Conservation (phyloP, 441 rosid species). For the Metrosideros polymorpha region DNA sequence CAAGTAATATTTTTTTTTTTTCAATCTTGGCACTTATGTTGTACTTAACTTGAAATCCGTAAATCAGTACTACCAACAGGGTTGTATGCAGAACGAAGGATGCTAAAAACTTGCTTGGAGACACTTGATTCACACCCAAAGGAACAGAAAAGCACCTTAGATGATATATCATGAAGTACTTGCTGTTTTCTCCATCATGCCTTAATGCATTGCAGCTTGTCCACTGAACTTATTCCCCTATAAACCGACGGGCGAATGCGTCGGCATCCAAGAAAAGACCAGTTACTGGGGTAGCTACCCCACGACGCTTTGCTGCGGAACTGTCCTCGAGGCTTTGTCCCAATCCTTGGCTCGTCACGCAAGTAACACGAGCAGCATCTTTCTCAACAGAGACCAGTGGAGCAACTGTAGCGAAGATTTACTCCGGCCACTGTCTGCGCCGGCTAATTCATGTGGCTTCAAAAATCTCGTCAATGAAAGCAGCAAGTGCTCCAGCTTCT, state of each 20-base stretch:
- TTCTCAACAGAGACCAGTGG: constrained; percentile 29
- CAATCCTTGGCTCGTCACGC: constrained; percentile 26
- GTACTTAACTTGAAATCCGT: too few relatives aligned
- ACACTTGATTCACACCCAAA: not conserved
- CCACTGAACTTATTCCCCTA: constrained; percentile 21
- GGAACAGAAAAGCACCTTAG: not conserved
- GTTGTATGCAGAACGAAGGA: not conserved
- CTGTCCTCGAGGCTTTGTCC: constrained; percentile 31
- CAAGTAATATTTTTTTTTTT: too few relatives aligned
- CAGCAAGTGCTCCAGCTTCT: constrained; percentile 20
- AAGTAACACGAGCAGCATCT: constrained; percentile 2
- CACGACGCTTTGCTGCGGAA: constrained; percentile 38
- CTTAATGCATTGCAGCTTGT: constrained; percentile 28
- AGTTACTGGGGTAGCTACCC: constrained; percentile 17
- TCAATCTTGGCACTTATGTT: too few relatives aligned
- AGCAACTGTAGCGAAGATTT: constrained; percentile 12
- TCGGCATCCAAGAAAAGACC: constrained; percentile 12
- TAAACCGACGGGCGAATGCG: constrained; percentile 40
- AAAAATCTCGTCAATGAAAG: constrained; percentile 16
- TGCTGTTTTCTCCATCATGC: not conserved
- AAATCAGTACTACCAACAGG: not conserved
- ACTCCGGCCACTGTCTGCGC: constrained; percentile 9
- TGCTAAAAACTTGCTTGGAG: not conserved
- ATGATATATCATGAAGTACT: not conserved
- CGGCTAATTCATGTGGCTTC: constrained; percentile 22